These are phyloP conservation scores for Carpinus viminea DNA, from an alignment of 306 rosid species.

Conservation along the genomic window DNA sequence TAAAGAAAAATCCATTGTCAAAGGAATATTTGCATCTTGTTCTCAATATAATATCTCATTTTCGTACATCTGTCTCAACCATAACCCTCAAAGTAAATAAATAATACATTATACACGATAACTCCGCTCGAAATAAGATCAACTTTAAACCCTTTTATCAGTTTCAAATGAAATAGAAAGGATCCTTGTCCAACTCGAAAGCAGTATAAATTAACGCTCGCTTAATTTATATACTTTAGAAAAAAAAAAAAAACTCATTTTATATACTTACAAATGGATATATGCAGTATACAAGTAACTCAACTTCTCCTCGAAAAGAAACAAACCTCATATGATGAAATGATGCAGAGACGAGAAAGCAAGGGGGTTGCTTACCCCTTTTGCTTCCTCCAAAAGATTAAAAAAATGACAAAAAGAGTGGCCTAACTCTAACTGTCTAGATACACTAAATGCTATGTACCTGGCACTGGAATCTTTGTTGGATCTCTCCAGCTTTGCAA, in stretches of 20 bases:
- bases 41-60: not conserved
- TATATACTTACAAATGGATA: slow-evolving; percentile 70
- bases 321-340: slow-evolving; percentile 56
- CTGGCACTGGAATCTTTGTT: slow-evolving; percentile 76
- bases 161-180: too few relatives aligned
- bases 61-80: slow-evolving; percentile 10
- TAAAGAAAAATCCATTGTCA: slow-evolving; percentile 43
- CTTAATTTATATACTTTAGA: slow-evolving; percentile 38
- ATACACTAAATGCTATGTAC: slow-evolving; percentile 58
- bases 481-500: slow-evolving; percentile 71
- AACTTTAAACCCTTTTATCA: too few relatives aligned
- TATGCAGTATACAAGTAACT: slow-evolving; percentile 75
- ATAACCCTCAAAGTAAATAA: slow-evolving; percentile 12
- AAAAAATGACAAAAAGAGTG: slow-evolving; percentile 44
- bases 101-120: not conserved
- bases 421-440: slow-evolving; percentile 50
- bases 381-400: slow-evolving; percentile 31
- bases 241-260: slow-evolving; percentile 37
- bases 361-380: slow-evolving; percentile 61
- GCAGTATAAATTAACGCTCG: slow-evolving; percentile 60
- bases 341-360: slow-evolving; percentile 37
- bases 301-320: slow-evolving; percentile 50
- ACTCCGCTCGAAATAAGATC: not conserved
- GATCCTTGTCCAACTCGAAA: not conserved
- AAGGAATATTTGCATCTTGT: slow-evolving; percentile 23